Evolutionary conservation across 306 rosid species (phyloP), one percentile per base, ranked within the genome.

Genomic region (Herpetospermum pedunculosum): DNA sequence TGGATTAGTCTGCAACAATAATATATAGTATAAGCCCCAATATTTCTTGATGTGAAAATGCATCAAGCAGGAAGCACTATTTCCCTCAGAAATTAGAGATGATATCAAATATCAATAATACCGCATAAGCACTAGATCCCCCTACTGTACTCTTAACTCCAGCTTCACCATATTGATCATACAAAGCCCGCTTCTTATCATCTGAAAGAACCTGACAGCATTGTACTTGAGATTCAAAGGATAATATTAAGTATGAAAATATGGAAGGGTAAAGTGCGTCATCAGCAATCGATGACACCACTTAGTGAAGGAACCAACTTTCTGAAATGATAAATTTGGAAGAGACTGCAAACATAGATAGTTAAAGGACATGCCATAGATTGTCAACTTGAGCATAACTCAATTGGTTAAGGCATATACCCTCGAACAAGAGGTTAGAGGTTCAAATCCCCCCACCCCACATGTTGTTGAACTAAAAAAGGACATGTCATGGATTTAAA

Each of bases 161-260:
- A 48, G 96, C 96, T 86, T 94, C 98, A 2, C 98, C 98, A 81
- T 87, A 94, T 82, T 86, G 96, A 88, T 94, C 98, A 83, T 94
- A 94, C 76, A 91, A 77, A 76, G 98, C 88, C 82, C 98, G 88
- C 85, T 94, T 91, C 74, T 94, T 89, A 78, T 94, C 98, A 83
- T 91, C 98, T 89, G 98, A 91, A 86, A 94, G 87, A 81, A 94
- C 98, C 98, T 94, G 98, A 79, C 87, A 91, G 78, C 67, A 81
- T 83, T 43, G 77, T 77, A 88, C 88, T 85, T 85, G 82, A 81
- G 85, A 89, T 80, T 89, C 84, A 91, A 85, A 83, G 83, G 90
- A 85, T 76, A 73, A 79, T 76, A 75, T 74, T 63, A 74, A 47
- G 78, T 64, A 53, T 72, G 85, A 82, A 73, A 77, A 30, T 62